Evolutionary conservation across 148 eudicot species (phyloP).

Genomic region (Chenopodium album): DNA sequence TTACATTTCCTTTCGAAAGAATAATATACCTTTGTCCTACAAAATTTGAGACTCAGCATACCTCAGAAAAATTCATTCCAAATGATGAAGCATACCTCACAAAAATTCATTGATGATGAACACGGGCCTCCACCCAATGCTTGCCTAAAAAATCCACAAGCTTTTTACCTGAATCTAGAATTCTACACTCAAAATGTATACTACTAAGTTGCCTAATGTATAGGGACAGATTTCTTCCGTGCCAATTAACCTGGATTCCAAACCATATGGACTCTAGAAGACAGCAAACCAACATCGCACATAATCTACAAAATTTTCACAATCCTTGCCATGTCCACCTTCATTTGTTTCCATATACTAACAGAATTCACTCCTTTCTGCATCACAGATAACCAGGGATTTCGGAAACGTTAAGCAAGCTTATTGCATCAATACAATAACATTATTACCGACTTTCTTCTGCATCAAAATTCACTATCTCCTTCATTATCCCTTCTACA

Average conservation of each 20-base stretch:
- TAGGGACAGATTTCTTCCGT: not conserved
- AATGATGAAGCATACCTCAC: not conserved
- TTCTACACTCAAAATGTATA: slow-evolving; percentile 13
- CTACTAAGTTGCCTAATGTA: slow-evolving; percentile 1
- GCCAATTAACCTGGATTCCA: not conserved
- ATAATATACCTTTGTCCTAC: slow-evolving; percentile 24
- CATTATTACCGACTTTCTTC: not conserved
- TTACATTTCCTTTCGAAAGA: slow-evolving; percentile 23
- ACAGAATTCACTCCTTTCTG: not conserved
- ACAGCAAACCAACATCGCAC: not conserved
- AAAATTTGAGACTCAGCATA: slow-evolving; percentile 26
- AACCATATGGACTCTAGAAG: slow-evolving; percentile 2
- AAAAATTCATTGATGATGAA: slow-evolving; percentile 12
- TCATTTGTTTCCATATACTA: not conserved
- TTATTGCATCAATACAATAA: not conserved
- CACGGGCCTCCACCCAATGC: slow-evolving; percentile 15
- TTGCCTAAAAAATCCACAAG: slow-evolving; percentile 15
- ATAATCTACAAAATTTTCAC: not conserved
- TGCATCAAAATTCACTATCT: not conserved
- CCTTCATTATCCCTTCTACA: slow-evolving; percentile 19
- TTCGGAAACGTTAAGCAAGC: not conserved
- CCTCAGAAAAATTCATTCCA: slow-evolving; percentile 6
- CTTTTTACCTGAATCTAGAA: not conserved
- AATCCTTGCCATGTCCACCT: not conserved
- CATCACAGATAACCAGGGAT: not conserved